These are phyloP conservation scores for Monosporozyma siamensis DNA, from an alignment of 805 yeast species.

Conservation along the genomic window DNA sequence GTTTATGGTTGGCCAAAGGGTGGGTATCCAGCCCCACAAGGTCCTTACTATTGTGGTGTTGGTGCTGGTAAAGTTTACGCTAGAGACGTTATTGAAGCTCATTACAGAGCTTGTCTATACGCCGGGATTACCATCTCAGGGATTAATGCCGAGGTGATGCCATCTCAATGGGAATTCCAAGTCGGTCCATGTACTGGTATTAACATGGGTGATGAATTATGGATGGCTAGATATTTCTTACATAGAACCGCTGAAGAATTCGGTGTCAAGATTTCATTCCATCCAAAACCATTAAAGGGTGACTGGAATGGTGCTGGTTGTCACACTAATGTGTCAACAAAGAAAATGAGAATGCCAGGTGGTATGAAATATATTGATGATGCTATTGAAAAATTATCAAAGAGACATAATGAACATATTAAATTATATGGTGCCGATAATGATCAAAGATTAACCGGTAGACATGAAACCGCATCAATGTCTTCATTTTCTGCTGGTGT, in stretches of 20 bases:
- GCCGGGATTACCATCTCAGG: conserved; percentile 89
- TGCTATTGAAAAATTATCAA: conserved; percentile 86
- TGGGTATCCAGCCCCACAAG: conserved; percentile 99
- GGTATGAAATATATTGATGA: conserved; percentile 92
- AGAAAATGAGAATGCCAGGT: conserved; percentile 84
- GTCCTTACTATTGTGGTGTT: conserved; percentile 99
- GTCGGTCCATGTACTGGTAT: conserved; percentile 98
- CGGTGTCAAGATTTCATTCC: conserved; percentile 96
- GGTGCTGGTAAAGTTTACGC: conserved; percentile 98
- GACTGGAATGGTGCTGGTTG: conserved; percentile 99
- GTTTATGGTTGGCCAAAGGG: conserved; percentile 99
- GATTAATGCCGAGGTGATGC: conserved; percentile 99
- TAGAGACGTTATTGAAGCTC: conserved; percentile 97
- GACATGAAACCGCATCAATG: conserved; percentile 96
- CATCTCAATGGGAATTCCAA: conserved; percentile 99
- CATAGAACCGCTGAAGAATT: conserved; percentile 97
- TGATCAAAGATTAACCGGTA: conserved; percentile 91
- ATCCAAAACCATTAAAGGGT: conserved; percentile 97
- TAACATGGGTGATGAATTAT: conserved; percentile 92
- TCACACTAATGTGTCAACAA: conserved; percentile 97
- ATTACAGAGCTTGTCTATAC: conserved; percentile 94
- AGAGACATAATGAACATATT: conserved; percentile 96
- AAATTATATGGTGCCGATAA: conserved; percentile 92
- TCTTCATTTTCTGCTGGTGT: conserved; percentile 90
- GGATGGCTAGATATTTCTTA: conserved; percentile 90